A percentile compares a stretch with the other conserved stretches of the same genome.
These are phyloP conservation scores for Botrytis galanthina DNA, from an alignment of 2,329 filamentous ascomycete species.

Conservation along the genomic window DNA sequence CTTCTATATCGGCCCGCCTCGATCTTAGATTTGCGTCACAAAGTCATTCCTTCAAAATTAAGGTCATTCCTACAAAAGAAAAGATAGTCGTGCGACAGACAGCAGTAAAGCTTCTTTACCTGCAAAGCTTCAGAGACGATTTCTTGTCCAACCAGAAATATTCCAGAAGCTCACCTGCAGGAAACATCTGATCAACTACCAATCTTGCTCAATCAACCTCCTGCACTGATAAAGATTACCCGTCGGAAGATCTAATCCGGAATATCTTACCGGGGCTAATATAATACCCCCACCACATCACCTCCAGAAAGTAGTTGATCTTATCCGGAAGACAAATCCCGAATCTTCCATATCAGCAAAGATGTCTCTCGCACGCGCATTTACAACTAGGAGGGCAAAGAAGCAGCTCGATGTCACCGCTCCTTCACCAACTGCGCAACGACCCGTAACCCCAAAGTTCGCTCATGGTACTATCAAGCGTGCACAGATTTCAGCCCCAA, in stretches of 20 bases:
- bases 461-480: constrained; percentile 38
- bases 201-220: constrained; percentile 17
- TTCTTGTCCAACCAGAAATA: constrained; percentile 17
- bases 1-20: constrained; percentile 2
- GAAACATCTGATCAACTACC: constrained; percentile 24
- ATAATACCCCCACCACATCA: constrained; percentile 27
- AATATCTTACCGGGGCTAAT: constrained; percentile 20
- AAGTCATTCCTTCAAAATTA: background rate
- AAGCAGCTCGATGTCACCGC: constrained; percentile 38
- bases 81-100: background rate
- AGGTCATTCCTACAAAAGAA: constrained; percentile 11
- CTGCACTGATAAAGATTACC: constrained; percentile 23
- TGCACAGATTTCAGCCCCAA: constrained; percentile 79
- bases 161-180: constrained; percentile 24
- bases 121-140: constrained; percentile 15
- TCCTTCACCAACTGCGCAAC: constrained; percentile 28
- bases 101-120: background rate
- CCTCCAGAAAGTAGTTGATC: constrained; percentile 13
- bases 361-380: constrained; percentile 65
- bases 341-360: constrained; percentile 30
- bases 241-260: constrained; percentile 24
- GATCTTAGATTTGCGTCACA: background rate
- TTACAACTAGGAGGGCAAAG: constrained; percentile 64
- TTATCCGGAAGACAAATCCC: constrained; percentile 20
- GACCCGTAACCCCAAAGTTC: constrained; percentile 35